Evolutionary conservation across 495 filamentous ascomycete genomes (phyloP).

Genomic region (Lophiostoma macrostomum): DNA sequence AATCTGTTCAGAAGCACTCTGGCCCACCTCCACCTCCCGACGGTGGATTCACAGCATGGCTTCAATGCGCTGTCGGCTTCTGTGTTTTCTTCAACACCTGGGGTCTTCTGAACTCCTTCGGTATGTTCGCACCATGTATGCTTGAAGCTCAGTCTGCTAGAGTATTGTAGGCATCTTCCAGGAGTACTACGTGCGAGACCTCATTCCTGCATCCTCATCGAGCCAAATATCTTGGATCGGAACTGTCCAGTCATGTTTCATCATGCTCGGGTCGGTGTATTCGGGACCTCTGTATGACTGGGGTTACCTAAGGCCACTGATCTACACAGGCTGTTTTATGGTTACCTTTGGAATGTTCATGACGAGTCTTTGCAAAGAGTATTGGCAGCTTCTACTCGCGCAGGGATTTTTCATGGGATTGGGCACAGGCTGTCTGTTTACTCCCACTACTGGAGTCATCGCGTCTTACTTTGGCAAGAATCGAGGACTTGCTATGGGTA

Average conservation of each 20-base stretch:
- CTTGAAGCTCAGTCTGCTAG: background rate
- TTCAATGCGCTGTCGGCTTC: too few species aligned
- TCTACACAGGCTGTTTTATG: constrained; percentile 57
- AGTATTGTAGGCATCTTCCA: constrained; percentile 38
- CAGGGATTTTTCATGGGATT: constrained; percentile 49
- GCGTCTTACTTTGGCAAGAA: background rate
- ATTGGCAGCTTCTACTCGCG: constrained; percentile 60
- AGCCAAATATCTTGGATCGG: constrained; percentile 42
- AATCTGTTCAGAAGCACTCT: too few species aligned
- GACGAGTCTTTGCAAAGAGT: constrained; percentile 58
- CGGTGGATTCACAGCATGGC: too few species aligned
- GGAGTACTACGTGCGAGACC: constrained; percentile 33
- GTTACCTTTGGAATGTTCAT: constrained; percentile 72
- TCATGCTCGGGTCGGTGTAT: constrained; percentile 36
- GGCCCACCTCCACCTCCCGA: too few species aligned
- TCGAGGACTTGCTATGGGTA: constrained; percentile 5
- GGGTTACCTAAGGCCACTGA: constrained; percentile 28
- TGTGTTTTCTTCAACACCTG: constrained; percentile 18
- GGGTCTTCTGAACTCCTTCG: background rate
- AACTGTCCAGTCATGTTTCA: constrained; percentile 34
- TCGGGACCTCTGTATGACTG: constrained; percentile 35
- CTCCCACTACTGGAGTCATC: constrained; percentile 50
- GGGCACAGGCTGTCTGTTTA: constrained; percentile 52
- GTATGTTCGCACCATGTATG: background rate
- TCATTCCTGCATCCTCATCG: constrained; percentile 13